phyloP scores from a whole-genome alignment of 169 alveolate species.

The Plasmodium coatneyi region DNA sequence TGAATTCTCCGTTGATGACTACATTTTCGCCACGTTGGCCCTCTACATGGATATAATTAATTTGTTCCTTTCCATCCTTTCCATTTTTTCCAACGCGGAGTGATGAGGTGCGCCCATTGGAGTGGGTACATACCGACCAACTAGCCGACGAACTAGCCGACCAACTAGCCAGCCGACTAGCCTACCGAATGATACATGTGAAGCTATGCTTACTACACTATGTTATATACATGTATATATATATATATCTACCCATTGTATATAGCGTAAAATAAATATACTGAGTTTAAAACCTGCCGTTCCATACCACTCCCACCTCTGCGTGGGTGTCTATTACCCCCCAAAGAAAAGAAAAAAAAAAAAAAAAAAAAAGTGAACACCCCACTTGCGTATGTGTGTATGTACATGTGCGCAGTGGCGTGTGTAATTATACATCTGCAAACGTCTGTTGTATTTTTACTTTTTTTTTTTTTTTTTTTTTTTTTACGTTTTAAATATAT shows the following conservation, averaged over 20 bases:
- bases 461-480: conserved; percentile 6
- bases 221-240: not conserved
- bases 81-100: conserved; percentile 73
- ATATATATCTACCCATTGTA: not conserved
- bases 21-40: conserved; percentile 91
- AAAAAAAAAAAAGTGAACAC: not conserved
- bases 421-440: not conserved
- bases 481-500: conserved; percentile 33
- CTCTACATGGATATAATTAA: conserved; percentile 92
- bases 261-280: not conserved
- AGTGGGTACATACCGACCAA: not conserved
- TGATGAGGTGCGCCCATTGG: not conserved
- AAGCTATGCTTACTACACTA: not conserved
- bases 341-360: not conserved
- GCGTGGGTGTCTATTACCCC: not conserved
- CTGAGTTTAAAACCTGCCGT: not conserved
- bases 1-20: conserved; percentile 93
- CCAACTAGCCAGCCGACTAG: not conserved
- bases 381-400: not conserved
- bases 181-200: not conserved
- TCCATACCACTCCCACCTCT: not conserved
- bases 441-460: not conserved
- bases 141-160: not conserved
- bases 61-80: conserved; percentile 86
- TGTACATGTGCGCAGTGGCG: not conserved